Evolutionary conservation across 306 rosid genomes (phyloP).

Genomic region (Senna siamea): DNA sequence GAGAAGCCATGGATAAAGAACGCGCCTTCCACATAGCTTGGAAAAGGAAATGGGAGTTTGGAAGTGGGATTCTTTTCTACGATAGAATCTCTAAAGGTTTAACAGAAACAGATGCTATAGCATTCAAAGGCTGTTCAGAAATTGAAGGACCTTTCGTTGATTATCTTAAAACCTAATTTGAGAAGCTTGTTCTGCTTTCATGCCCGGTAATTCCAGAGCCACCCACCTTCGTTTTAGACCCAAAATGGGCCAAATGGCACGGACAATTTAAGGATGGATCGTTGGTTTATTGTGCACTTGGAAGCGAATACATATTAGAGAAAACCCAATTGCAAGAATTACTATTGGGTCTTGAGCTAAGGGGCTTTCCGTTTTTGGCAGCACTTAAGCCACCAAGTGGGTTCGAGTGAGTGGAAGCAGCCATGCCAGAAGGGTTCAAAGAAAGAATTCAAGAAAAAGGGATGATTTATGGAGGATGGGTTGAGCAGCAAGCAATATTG

Average conservation of each 20-base stretch:
- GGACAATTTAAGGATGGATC: slow-evolving; percentile 28
- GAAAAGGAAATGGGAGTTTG: slow-evolving; percentile 19
- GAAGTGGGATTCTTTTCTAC: slow-evolving; percentile 39
- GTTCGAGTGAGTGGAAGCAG: slow-evolving; percentile 39
- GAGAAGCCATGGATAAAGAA: slow-evolving; percentile 31
- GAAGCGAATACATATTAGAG: slow-evolving; percentile 34
- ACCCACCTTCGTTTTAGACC: slow-evolving; percentile 9
- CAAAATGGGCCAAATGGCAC: slow-evolving; percentile 37
- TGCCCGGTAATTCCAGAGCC: slow-evolving; percentile 46
- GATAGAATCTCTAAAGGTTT: background rate
- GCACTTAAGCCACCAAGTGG: slow-evolving; percentile 33
- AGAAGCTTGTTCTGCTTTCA: slow-evolving; percentile 41
- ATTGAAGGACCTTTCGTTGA: slow-evolving; percentile 43
- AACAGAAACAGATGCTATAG: slow-evolving; percentile 34
- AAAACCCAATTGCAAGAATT: slow-evolving; percentile 33
- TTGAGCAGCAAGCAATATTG: slow-evolving; percentile 63
- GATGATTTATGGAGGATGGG: slow-evolving; percentile 55
- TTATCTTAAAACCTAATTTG: background rate
- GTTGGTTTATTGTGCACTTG: slow-evolving; percentile 36
- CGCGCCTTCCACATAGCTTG: slow-evolving; percentile 32
- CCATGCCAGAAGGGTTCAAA: slow-evolving; percentile 41
- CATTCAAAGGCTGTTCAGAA: slow-evolving; percentile 45
- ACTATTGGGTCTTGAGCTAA: slow-evolving; percentile 43
- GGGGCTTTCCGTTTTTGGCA: slow-evolving; percentile 41
- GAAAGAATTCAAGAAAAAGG: slow-evolving; percentile 46